A percentile compares a stretch with the other conserved stretches of the same genome.
phyloP scores from a whole-genome alignment of 2,329 filamentous ascomycete genomes.

The Stagonosporopsis vannaccii region DNA sequence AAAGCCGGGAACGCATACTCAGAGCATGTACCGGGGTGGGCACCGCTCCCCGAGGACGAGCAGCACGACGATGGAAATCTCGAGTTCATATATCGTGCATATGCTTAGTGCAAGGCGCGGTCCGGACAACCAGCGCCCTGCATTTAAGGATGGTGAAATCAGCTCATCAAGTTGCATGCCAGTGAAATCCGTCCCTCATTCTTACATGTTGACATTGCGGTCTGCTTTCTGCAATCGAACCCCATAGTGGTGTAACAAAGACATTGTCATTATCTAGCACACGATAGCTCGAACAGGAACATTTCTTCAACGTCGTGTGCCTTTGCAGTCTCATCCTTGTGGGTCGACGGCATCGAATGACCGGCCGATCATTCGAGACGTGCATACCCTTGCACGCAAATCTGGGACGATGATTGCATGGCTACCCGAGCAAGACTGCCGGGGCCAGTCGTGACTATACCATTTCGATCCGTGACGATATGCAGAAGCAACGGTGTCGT shows the following conservation, averaged over 20 bases:
- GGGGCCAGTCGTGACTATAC: neutral
- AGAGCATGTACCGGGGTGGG: neutral
- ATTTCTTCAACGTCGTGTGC: slow-evolving; percentile 4
- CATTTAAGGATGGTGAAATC: neutral
- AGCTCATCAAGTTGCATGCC: neutral
- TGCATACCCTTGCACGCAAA: slow-evolving; percentile 11
- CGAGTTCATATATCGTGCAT: slow-evolving; percentile 8
- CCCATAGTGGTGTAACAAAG: slow-evolving; percentile 9
- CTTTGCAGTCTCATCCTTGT: slow-evolving; percentile 3
- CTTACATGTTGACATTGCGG: slow-evolving; percentile 2
- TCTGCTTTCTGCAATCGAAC: neutral
- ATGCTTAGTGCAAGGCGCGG: neutral
- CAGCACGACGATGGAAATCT: neutral
- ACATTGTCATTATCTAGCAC: slow-evolving; percentile 8
- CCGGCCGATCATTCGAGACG: slow-evolving; percentile 17
- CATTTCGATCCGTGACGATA: neutral
- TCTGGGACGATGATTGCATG: slow-evolving; percentile 11
- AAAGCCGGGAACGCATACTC: neutral
- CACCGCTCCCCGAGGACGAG: neutral
- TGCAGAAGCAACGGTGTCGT: slow-evolving; percentile 8
- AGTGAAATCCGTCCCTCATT: slow-evolving; percentile 3
- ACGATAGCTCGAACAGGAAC: slow-evolving; percentile 1
- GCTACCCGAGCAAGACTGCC: slow-evolving; percentile 1
- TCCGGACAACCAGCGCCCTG: neutral
- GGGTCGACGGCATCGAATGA: slow-evolving; percentile 12